Percentiles rank a stretch among this genome's conserved stretches.
Conservation (phyloP, 2,329 filamentous ascomycete species). For the Exophiala lecanii-corni region DNA sequence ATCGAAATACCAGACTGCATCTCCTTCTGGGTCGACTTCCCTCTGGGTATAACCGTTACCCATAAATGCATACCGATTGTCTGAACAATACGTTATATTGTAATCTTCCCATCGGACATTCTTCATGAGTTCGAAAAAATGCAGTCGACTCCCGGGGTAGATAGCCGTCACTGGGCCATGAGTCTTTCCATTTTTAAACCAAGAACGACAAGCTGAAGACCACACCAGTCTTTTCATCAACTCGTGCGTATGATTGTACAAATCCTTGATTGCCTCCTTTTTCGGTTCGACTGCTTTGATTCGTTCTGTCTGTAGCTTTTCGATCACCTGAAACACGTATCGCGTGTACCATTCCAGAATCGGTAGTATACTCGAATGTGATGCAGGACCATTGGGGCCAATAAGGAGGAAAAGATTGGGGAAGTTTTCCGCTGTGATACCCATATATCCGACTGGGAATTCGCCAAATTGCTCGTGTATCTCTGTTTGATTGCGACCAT, state of each 20-base stretch:
- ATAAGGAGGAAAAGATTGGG: constrained; percentile 31
- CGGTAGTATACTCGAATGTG: constrained; percentile 29
- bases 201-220: constrained; percentile 15
- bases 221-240: constrained; percentile 33
- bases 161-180: constrained; percentile 22
- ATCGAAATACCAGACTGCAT: constrained; percentile 20
- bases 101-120: constrained; percentile 39
- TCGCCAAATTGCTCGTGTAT: constrained; percentile 27
- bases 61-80: constrained; percentile 39
- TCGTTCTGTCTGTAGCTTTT: constrained; percentile 27
- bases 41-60: constrained; percentile 42
- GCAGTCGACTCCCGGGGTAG: constrained; percentile 29
- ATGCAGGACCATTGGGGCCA: constrained; percentile 28
- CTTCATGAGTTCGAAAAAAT: constrained; percentile 33
- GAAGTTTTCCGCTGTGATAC: constrained; percentile 23
- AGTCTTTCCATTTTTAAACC: constrained; percentile 23
- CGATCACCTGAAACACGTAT: constrained; percentile 27
- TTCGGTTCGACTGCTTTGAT: constrained; percentile 22
- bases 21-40: constrained; percentile 17
- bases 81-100: constrained; percentile 33
- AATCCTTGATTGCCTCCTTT: constrained; percentile 30
- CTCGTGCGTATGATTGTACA: constrained; percentile 39
- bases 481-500: constrained; percentile 27
- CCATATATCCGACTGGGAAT: constrained; percentile 17
- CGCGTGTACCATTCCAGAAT: constrained; percentile 27